Percentiles rank a stretch among this genome's conserved stretches.
phyloP scores from a whole-genome alignment of 768 basidiomycete genomes.

The Leccinum sublutescens region DNA sequence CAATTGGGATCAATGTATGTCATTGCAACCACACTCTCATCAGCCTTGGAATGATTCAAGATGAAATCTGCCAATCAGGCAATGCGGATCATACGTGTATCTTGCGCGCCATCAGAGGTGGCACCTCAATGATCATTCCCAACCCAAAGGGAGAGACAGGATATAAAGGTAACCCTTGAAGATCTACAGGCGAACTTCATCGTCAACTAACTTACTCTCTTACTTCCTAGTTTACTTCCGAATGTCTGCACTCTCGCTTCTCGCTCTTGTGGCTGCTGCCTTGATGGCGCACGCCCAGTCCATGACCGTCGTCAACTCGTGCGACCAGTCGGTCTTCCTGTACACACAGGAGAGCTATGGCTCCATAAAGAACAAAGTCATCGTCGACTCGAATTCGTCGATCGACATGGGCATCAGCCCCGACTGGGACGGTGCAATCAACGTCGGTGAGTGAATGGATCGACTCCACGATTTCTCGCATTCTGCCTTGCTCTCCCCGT shows the following conservation, averaged over 20 bases:
- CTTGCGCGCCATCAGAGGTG: neutral
- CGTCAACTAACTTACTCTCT: neutral
- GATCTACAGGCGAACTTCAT: neutral
- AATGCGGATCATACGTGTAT: neutral
- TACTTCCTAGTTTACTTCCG: neutral
- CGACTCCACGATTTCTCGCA: neutral
- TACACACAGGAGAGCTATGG: conserved; percentile 25
- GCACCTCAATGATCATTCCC: neutral
- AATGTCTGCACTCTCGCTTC: conserved; percentile 9
- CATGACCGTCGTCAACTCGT: conserved; percentile 23
- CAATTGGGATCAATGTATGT: neutral
- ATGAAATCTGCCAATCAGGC: neutral
- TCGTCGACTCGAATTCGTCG: conserved; percentile 10
- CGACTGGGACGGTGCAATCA: conserved; percentile 23
- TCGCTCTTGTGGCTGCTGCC: conserved; percentile 5
- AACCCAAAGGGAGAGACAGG: neutral
- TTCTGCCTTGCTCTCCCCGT: neutral
- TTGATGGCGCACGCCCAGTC: conserved; percentile 18
- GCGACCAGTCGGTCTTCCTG: conserved; percentile 22
- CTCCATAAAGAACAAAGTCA: conserved; percentile 19
- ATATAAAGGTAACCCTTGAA: neutral
- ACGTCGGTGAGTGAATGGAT: conserved; percentile 13
- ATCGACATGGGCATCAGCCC: conserved; percentile 17
- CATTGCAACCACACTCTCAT: neutral
- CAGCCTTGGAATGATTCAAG: neutral